Conservation (phyloP, 805 yeast species). For the Ogataea salicorniae region DNA sequence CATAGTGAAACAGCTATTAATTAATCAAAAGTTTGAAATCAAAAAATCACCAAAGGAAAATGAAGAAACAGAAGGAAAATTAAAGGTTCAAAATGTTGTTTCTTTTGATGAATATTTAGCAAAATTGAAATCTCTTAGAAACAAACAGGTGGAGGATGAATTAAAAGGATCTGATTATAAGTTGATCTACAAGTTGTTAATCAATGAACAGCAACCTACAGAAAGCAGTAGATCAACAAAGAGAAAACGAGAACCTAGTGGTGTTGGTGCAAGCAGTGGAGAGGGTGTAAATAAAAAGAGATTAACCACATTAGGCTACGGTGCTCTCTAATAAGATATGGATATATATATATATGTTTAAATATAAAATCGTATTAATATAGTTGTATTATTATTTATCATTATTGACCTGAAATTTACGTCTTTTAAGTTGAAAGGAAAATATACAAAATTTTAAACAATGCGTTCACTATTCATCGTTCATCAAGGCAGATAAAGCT, state of each 20-base stretch:
- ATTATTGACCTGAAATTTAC: too few species aligned
- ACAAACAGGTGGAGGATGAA: conserved; percentile 7
- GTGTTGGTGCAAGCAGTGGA: not conserved
- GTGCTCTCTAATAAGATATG: conserved; percentile 7
- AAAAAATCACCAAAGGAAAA: not conserved
- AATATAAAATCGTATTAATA: not conserved
- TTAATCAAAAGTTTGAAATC: conserved; percentile 18
- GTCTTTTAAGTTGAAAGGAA: too few species aligned
- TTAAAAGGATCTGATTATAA: conserved; percentile 13
- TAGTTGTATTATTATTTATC: not conserved
- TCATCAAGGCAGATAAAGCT: conserved; percentile 63
- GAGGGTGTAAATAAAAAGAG: conserved; percentile 11
- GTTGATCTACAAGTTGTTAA: conserved; percentile 16
- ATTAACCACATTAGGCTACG: conserved; percentile 24
- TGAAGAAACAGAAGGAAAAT: not conserved
- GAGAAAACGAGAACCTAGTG: conserved; percentile 2
- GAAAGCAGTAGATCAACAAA: conserved; percentile 7
- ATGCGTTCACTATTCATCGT: conserved; percentile 37
- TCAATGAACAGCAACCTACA: conserved; percentile 3
- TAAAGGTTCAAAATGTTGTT: conserved; percentile 12
- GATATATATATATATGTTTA: not conserved
- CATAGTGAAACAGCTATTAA: conserved; percentile 46
- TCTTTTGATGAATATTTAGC: conserved; percentile 8
- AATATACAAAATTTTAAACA: too few species aligned
- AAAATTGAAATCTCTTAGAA: conserved; percentile 5